phyloP scores from a whole-genome alignment of 2,329 filamentous ascomycete genomes.

The Microdochium paspali region DNA sequence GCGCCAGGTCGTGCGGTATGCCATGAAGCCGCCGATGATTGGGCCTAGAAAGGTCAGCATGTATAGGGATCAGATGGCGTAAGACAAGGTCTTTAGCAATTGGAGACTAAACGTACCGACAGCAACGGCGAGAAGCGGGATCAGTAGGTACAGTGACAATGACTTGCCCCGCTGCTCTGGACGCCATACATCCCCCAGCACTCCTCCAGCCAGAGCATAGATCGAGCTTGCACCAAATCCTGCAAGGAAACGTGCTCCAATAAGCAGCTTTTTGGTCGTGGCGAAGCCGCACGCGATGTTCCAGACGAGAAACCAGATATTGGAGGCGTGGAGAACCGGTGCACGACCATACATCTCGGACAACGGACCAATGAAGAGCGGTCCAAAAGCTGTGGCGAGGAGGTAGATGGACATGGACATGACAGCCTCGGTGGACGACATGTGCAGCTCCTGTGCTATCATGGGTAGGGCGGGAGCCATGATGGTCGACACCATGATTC shows the following conservation, averaged over 20 bases:
- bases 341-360: slow-evolving; percentile 39
- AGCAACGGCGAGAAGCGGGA: slow-evolving; percentile 28
- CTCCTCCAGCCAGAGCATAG: slow-evolving; percentile 34
- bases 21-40: slow-evolving; percentile 29
- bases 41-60: slow-evolving; percentile 14
- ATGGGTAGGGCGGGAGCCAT: slow-evolving; percentile 38
- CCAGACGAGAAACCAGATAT: slow-evolving; percentile 39
- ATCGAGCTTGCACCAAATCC: slow-evolving; percentile 37
- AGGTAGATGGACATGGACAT: slow-evolving; percentile 36
- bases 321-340: slow-evolving; percentile 29
- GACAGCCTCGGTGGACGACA: slow-evolving; percentile 34
- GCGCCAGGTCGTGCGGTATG: slow-evolving; percentile 25
- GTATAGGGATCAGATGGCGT: background rate
- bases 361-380: slow-evolving; percentile 30
- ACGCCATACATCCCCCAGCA: slow-evolving; percentile 35
- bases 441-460: slow-evolving; percentile 41
- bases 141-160: slow-evolving; percentile 23
- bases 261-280: slow-evolving; percentile 25
- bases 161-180: slow-evolving; percentile 34
- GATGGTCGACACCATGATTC: slow-evolving; percentile 41
- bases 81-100: background rate
- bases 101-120: slow-evolving; percentile 16
- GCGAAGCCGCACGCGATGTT: slow-evolving; percentile 35
- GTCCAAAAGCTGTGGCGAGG: slow-evolving; percentile 31
- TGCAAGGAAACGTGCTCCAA: slow-evolving; percentile 34